These are phyloP conservation scores for Alnus rubra DNA, from an alignment of 306 rosid species.

Conservation along the genomic window DNA sequence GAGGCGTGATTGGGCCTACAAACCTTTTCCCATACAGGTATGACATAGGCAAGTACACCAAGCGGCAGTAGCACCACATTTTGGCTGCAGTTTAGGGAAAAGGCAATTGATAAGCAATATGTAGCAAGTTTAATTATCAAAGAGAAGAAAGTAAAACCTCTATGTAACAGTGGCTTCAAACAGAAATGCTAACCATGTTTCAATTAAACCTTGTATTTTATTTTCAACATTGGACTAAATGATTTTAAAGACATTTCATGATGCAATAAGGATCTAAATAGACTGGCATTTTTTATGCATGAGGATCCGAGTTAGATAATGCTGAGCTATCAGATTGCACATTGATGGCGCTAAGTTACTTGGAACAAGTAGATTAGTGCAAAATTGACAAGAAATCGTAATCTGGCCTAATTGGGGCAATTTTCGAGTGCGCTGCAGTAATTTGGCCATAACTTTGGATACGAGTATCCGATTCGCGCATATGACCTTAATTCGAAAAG, in stretches of 20 bases:
- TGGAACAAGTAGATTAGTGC: too few species aligned
- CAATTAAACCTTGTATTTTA: too few species aligned
- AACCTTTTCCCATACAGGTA: slow-evolving; percentile 73
- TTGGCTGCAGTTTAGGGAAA: slow-evolving; percentile 47
- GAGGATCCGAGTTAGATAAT: too few species aligned
- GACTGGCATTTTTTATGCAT: too few species aligned
- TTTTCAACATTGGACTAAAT: background rate
- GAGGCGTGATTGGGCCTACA: slow-evolving; percentile 76
- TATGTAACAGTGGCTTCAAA: background rate
- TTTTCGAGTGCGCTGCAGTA: too few species aligned
- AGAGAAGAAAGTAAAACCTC: background rate
- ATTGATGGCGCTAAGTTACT: too few species aligned
- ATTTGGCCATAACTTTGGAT: too few species aligned
- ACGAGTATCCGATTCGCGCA: too few species aligned
- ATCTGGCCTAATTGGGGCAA: too few species aligned
- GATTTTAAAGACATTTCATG: background rate
- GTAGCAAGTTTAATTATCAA: background rate
- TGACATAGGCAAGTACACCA: slow-evolving; percentile 77
- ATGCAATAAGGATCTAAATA: background rate
- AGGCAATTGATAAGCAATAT: background rate
- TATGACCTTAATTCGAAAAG: too few species aligned
- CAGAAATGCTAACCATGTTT: background rate
- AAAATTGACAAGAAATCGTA: too few species aligned
- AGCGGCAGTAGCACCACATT: slow-evolving; percentile 78
- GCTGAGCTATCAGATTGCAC: too few species aligned